Evolutionary conservation across 2,329 filamentous ascomycete species (phyloP).

Genomic region (Shiraia sp.): DNA sequence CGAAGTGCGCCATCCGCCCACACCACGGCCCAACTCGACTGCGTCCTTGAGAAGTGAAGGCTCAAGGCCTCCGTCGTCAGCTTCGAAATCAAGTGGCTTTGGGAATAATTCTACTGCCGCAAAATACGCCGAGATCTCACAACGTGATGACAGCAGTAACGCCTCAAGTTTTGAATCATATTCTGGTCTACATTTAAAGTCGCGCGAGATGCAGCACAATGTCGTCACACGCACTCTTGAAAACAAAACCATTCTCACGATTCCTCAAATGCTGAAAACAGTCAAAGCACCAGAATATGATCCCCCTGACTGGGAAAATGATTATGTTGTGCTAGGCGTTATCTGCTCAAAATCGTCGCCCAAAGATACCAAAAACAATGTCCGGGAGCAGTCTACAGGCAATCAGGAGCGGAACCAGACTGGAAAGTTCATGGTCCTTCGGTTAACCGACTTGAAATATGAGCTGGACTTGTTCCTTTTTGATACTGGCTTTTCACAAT

Average conservation of each 20-base stretch:
- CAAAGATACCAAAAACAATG: constrained; percentile 59
- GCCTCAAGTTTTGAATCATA: constrained; percentile 70
- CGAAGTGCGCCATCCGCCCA: constrained; percentile 17
- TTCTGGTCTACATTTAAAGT: constrained; percentile 81
- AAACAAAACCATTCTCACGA: constrained; percentile 73
- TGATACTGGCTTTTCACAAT: constrained; percentile 84
- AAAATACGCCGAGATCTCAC: constrained; percentile 37
- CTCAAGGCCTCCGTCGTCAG: constrained; percentile 22
- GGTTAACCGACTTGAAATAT: constrained; percentile 84
- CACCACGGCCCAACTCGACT: constrained; percentile 27
- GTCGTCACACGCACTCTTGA: constrained; percentile 77
- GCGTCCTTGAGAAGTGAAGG: constrained; percentile 22
- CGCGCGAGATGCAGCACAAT: constrained; percentile 79
- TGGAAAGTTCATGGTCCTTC: constrained; percentile 92
- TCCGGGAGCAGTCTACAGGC: constrained; percentile 46
- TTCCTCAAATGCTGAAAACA: constrained; percentile 78
- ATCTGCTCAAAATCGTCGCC: constrained; percentile 88
- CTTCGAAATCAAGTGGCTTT: constrained; percentile 27
- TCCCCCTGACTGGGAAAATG: constrained; percentile 78
- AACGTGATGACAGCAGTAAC: constrained; percentile 55
- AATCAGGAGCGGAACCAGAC: constrained; percentile 56
- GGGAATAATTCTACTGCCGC: constrained; percentile 21
- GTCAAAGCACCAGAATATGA: constrained; percentile 84
- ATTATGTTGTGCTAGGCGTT: constrained; percentile 87
- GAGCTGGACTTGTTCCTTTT: constrained; percentile 93